These are phyloP conservation scores for Pyropia yezoensis DNA, from an alignment of 23 red algal species.

Conservation along the genomic window DNA sequence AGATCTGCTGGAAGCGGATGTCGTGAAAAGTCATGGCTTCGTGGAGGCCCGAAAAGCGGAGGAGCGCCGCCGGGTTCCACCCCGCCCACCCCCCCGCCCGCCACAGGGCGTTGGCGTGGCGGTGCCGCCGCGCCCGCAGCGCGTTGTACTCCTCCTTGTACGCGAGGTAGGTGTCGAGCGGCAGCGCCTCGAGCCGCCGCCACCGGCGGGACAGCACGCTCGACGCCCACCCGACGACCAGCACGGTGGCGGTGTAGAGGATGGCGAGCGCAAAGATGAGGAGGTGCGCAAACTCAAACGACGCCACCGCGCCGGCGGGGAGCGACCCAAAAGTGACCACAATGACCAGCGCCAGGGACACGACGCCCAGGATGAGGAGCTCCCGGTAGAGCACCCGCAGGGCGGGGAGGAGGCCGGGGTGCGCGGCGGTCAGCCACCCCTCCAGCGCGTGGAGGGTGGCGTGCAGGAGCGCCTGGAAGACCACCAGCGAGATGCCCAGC, in stretches of 20 bases:
- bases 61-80: slow-evolving; percentile 13
- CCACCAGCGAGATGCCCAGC: slow-evolving; percentile 47
- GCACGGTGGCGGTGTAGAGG: slow-evolving; percentile 36
- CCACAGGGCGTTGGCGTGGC: slow-evolving; percentile 37
- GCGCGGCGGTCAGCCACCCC: slow-evolving; percentile 37
- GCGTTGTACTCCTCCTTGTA: slow-evolving; percentile 59
- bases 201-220: slow-evolving; percentile 30
- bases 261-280: slow-evolving; percentile 74
- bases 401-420: slow-evolving; percentile 30
- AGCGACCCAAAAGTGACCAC: slow-evolving; percentile 34
- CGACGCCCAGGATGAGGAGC: slow-evolving; percentile 66
- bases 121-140: slow-evolving; percentile 1
- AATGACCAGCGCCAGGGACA: slow-evolving; percentile 50
- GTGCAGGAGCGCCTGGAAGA: slow-evolving; percentile 42
- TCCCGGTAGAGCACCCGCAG: slow-evolving; percentile 50
- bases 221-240: slow-evolving; percentile 11
- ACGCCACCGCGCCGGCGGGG: slow-evolving; percentile 16
- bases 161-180: slow-evolving; percentile 33
- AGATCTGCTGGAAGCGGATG: slow-evolving; percentile 74
- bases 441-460: slow-evolving; percentile 31
- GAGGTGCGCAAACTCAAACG: slow-evolving; percentile 78
- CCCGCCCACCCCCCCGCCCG: slow-evolving; percentile 34
- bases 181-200: slow-evolving; percentile 39
- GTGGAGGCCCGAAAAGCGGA: slow-evolving; percentile 20
- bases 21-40: slow-evolving; percentile 82